These are phyloP conservation scores for Phytopythium ostracodes DNA, from an alignment of 352 stramenopile species.

Conservation along the genomic window DNA sequence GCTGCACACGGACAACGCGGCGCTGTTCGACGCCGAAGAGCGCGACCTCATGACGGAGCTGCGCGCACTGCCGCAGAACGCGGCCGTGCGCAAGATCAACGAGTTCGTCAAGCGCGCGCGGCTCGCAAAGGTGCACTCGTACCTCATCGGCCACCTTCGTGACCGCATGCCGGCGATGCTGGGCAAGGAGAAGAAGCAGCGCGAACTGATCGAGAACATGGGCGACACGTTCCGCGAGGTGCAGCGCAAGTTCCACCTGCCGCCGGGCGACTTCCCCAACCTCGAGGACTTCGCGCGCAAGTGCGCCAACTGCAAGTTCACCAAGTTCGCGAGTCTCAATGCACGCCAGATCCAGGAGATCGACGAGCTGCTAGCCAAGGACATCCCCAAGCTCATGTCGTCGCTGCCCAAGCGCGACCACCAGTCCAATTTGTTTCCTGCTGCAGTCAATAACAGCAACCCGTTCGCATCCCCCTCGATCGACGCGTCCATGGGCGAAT, in stretches of 20 bases:
- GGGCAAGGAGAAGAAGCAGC: conserved; percentile 97
- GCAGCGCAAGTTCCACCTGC: conserved; percentile 96
- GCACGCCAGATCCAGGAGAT: conserved; percentile 96
- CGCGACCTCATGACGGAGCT: conserved; percentile 97
- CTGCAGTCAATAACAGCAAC: conserved; percentile 13
- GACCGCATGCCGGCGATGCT: conserved; percentile 97
- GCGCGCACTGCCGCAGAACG: conserved; percentile 93
- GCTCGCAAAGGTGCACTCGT: conserved; percentile 96
- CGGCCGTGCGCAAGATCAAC: conserved; percentile 92
- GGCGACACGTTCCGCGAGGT: conserved; percentile 96
- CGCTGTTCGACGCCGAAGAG: conserved; percentile 96
- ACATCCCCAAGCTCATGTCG: conserved; percentile 94
- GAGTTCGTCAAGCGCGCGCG: conserved; percentile 95
- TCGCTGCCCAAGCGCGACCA: conserved; percentile 55
- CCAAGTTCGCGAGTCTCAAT: conserved; percentile 91
- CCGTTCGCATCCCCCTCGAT: conserved; percentile 18
- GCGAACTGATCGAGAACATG: conserved; percentile 94
- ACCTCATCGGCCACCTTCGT: conserved; percentile 96
- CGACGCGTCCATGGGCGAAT: conserved; percentile 31
- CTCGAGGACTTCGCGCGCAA: conserved; percentile 86
- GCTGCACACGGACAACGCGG: conserved; percentile 85
- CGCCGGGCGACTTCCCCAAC: conserved; percentile 93
- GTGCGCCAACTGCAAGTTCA: conserved; percentile 86
- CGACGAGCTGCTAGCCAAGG: conserved; percentile 95
- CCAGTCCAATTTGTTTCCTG: background rate